Conservation (phyloP, 768 basidiomycete genomes). For the Hirschioporus abietinus region DNA sequence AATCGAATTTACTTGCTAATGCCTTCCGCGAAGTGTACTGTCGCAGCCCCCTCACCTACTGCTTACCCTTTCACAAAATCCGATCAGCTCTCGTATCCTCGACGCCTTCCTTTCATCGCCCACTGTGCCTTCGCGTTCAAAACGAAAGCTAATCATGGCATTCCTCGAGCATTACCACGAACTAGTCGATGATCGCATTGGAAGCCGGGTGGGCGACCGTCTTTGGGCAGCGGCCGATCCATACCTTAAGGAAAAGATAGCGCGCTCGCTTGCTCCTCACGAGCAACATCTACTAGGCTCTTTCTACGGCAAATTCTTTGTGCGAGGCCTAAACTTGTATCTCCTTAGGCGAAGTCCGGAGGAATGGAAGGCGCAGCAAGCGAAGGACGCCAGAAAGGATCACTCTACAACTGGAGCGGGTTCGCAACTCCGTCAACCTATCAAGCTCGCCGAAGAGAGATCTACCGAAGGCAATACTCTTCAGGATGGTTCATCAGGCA, state of each 20-base stretch:
- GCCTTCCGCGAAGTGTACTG: slow-evolving; percentile 32
- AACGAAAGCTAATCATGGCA: slow-evolving; percentile 64
- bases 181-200: slow-evolving; percentile 86
- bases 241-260: slow-evolving; percentile 95
- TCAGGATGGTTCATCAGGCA: slow-evolving; percentile 9
- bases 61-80: slow-evolving; percentile 53
- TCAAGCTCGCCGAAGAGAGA: slow-evolving; percentile 9
- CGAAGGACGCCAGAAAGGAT: background rate
- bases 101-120: slow-evolving; percentile 72
- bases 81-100: slow-evolving; percentile 72
- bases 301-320: slow-evolving; percentile 85
- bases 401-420: slow-evolving; percentile 18
- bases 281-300: slow-evolving; percentile 70
- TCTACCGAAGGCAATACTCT: slow-evolving; percentile 8
- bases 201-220: slow-evolving; percentile 85
- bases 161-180: slow-evolving; percentile 75
- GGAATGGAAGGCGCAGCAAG: slow-evolving; percentile 61
- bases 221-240: slow-evolving; percentile 91
- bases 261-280: slow-evolving; percentile 66
- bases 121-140: slow-evolving; percentile 55
- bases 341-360: slow-evolving; percentile 74
- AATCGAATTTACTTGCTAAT: slow-evolving; percentile 10
- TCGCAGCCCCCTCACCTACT: slow-evolving; percentile 49
- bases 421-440: slow-evolving; percentile 12
- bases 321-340: slow-evolving; percentile 69